Base-by-base conservation (phyloP, 192 early-diverging fungal genomes). In the Coemansia umbellata region DNA sequence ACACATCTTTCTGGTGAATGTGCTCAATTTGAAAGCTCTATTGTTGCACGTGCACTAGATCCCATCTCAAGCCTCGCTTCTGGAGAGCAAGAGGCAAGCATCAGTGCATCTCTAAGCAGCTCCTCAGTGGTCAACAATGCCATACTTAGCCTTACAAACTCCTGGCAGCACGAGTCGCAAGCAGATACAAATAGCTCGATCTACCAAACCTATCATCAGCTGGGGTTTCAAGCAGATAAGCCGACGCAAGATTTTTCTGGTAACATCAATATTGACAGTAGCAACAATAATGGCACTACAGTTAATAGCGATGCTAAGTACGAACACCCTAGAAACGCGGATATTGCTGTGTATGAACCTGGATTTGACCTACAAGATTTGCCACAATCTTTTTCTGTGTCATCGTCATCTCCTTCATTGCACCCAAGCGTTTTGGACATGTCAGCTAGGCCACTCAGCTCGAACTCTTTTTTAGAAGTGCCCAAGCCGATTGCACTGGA, bases 81-180 rank as follows among this genome's bases (percentile, higher is more conserved):
- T 15, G 43, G 23, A n/a, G 24, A 45, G 43, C 13, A 22, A 8
- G 43, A 28, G 14, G 21, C 21, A 9, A 19, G 21, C 7, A 26
- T 45, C 2, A 24, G 23, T 8, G 49, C 39, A 0, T 17, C 55
- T 0, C 35, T 67, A 17, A 63, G 64, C 28, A 56, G 60, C 9
- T 68, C 72, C 4, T 58, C 63, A 0, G 48, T 60, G 9, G 65
- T 75, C 43, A 64, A 75, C 37, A 57, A 56, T n/a, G 72, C 72
- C 14, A 49, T 75, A 11, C 11, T 75, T n/a, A 68, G 40, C 26
- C 65, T 75, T 9, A 58, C 60, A 8, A 35, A 43, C 3, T 51
- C 60, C 18, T 60, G 60, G 55, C 60, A 67, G n/a, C 47, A 50
- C 8, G 50, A n/a, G n/a, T 13, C 47, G 8, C 31, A 63, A 8